A percentile compares a stretch with the other conserved stretches of the same genome.
These are phyloP conservation scores for Ceratocystis colombiana DNA, from an alignment of 2,329 filamentous ascomycete genomes.

Conservation along the genomic window DNA sequence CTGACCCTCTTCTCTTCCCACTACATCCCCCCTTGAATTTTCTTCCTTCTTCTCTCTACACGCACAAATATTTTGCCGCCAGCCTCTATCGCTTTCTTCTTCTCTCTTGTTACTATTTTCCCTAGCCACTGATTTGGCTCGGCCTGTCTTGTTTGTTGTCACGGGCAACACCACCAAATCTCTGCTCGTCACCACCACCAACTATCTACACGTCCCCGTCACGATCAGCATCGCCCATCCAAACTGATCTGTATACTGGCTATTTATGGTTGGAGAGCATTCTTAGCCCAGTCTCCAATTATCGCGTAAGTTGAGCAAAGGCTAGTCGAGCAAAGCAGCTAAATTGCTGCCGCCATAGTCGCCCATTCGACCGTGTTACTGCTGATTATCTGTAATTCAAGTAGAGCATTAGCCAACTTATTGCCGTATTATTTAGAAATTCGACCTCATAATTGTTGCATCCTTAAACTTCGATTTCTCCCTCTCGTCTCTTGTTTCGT, in stretches of 20 bases:
- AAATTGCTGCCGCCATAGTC: background rate
- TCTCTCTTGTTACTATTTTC: slow-evolving; percentile 1
- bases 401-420: no score
- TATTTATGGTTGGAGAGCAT: no score
- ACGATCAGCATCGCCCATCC: background rate
- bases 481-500: background rate
- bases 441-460: no score
- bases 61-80: background rate
- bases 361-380: no score
- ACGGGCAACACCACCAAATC: slow-evolving; percentile 4
- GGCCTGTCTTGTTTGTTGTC: slow-evolving; percentile 16
- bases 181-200: background rate
- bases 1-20: slow-evolving; percentile 14
- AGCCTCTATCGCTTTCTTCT: background rate
- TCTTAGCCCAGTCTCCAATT: no score
- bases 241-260: background rate
- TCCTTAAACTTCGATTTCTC: background rate
- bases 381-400: no score
- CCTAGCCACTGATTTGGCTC: background rate
- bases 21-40: slow-evolving; percentile 13
- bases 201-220: background rate
- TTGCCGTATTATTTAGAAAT: no score
- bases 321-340: no score
- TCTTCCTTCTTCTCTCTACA: background rate
- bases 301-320: slow-evolving; percentile 5